phyloP scores from a whole-genome alignment of 352 stramenopile genomes.

The Albugo candida region DNA sequence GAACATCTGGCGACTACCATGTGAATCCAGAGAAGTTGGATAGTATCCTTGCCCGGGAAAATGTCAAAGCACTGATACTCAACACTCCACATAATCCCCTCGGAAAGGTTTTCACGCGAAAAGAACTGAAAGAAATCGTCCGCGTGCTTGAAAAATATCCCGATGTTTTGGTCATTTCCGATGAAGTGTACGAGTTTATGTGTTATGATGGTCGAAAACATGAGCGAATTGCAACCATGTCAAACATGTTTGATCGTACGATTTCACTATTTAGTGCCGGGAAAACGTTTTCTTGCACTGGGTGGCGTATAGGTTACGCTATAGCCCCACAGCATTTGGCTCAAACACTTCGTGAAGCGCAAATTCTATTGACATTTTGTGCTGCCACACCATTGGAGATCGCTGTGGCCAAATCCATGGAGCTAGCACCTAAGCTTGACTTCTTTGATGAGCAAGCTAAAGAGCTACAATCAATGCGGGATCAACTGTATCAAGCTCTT shows the following conservation, averaged over 20 bases:
- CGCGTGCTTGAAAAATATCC: slow-evolving; percentile 66
- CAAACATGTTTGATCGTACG: slow-evolving; percentile 72
- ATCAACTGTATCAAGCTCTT: slow-evolving; percentile 72
- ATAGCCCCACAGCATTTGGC: slow-evolving; percentile 35
- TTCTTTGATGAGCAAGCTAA: slow-evolving; percentile 59
- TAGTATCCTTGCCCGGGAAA: slow-evolving; percentile 28
- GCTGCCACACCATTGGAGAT: slow-evolving; percentile 88
- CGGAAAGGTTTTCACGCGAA: slow-evolving; percentile 91
- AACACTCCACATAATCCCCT: slow-evolving; percentile 99
- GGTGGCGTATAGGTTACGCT: slow-evolving; percentile 82
- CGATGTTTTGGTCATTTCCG: slow-evolving; percentile 84
- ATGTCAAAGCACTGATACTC: slow-evolving; percentile 83
- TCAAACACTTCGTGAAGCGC: slow-evolving; percentile 46
- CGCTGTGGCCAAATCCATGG: slow-evolving; percentile 77
- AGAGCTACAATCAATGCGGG: slow-evolving; percentile 59
- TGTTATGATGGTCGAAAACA: slow-evolving; percentile 61
- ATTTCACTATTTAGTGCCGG: slow-evolving; percentile 86
- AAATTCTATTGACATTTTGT: slow-evolving; percentile 84
- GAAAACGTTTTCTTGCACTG: slow-evolving; percentile 89
- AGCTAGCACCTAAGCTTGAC: slow-evolving; percentile 70
- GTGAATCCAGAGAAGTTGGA: slow-evolving; percentile 80
- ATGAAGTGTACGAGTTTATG: slow-evolving; percentile 99
- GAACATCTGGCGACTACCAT: slow-evolving; percentile 55
- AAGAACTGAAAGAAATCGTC: slow-evolving; percentile 87
- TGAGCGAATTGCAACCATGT: slow-evolving; percentile 53